A percentile compares a stretch with the other conserved stretches of the same genome.
Evolutionary conservation across 1,284 basidiomycete genomes (phyloP).

Genomic region (Irpex rosettiformis): DNA sequence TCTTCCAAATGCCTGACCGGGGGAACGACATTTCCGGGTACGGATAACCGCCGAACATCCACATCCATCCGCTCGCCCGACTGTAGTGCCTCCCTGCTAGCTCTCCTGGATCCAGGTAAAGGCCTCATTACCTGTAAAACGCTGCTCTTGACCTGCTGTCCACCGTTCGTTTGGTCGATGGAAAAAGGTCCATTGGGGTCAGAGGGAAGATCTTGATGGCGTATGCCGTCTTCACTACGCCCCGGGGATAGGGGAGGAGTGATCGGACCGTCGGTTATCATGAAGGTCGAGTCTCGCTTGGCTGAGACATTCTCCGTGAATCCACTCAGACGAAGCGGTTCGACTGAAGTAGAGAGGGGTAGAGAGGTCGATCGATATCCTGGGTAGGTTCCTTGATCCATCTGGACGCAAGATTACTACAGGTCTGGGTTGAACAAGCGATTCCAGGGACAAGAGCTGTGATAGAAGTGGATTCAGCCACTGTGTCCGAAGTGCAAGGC

Average conservation of each 20-base stretch:
- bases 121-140: slow-evolving; percentile 1
- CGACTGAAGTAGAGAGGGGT: not conserved
- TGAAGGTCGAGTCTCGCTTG: slow-evolving; percentile 19
- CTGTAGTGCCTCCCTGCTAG: slow-evolving; percentile 13
- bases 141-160: not conserved
- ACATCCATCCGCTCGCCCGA: slow-evolving; percentile 27
- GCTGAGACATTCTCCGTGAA: not conserved
- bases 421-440: not conserved
- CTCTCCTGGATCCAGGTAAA: slow-evolving; percentile 3
- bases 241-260: slow-evolving; percentile 39
- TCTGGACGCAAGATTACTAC: not conserved
- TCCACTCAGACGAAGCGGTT: not conserved
- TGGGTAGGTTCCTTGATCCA: not conserved
- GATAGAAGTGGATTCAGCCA: not conserved
- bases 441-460: not conserved
- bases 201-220: not conserved
- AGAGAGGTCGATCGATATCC: not conserved
- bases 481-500: not conserved
- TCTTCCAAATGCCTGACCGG: slow-evolving; percentile 65
- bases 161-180: slow-evolving; percentile 21
- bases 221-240: slow-evolving; percentile 29
- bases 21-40: slow-evolving; percentile 31
- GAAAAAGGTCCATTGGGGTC: slow-evolving; percentile 10
- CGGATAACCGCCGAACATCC: slow-evolving; percentile 17
- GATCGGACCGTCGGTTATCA: slow-evolving; percentile 35